Evolutionary conservation across 2,329 filamentous ascomycete genomes (phyloP).

Genomic region (Calonectria multiphialidica): DNA sequence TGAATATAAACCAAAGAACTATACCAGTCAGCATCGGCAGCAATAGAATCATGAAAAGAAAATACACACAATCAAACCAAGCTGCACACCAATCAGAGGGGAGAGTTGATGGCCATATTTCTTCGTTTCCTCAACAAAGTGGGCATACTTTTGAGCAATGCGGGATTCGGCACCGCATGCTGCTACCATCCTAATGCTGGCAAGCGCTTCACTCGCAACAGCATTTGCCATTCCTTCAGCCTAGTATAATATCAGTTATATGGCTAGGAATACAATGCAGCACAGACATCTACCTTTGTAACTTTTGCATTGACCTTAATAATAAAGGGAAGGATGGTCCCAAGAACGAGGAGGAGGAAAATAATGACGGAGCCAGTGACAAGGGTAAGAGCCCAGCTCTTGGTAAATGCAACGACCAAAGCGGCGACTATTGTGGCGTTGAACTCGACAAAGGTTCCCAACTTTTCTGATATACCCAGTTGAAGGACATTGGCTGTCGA

Average conservation of each 20-base stretch:
- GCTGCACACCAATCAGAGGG: constrained; percentile 65
- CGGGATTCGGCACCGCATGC: constrained; percentile 72
- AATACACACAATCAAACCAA: constrained; percentile 58
- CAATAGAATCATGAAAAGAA: not conserved
- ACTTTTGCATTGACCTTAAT: constrained; percentile 62
- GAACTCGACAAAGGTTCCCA: constrained; percentile 70
- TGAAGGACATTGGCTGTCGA: constrained; percentile 74
- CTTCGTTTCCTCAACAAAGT: constrained; percentile 67
- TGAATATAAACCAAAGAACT: constrained; percentile 66
- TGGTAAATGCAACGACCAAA: constrained; percentile 67
- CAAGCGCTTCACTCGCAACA: constrained; percentile 71
- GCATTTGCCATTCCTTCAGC: constrained; percentile 69
- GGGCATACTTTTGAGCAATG: constrained; percentile 64
- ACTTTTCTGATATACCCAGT: constrained; percentile 73
- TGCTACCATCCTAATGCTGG: constrained; percentile 71
- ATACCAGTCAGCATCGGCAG: constrained; percentile 21
- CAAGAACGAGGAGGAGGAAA: constrained; percentile 65
- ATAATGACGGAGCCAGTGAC: constrained; percentile 69
- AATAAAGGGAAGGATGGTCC: constrained; percentile 65
- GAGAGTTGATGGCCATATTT: constrained; percentile 61
- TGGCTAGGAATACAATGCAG: too few relatives aligned
- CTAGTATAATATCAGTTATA: constrained; percentile 33
- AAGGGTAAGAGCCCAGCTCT: constrained; percentile 70
- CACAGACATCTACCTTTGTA: constrained; percentile 48
- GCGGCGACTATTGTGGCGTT: constrained; percentile 64